Percentiles rank a stretch among this genome's conserved stretches.
phyloP scores from a whole-genome alignment of 306 rosid species.

The Datisca glomerata region DNA sequence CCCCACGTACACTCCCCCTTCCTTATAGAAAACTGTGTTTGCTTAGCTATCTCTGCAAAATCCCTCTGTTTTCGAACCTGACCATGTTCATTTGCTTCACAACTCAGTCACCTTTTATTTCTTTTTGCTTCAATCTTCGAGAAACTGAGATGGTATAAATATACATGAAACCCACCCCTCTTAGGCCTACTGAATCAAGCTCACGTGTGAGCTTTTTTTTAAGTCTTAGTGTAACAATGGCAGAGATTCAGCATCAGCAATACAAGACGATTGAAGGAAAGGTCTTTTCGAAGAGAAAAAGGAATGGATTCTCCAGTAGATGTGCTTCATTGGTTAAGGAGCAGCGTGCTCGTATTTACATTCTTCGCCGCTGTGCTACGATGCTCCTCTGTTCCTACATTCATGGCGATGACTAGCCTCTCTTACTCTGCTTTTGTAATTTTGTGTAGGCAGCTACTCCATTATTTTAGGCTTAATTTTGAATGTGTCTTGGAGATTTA shows the following conservation, averaged over 20 bases:
- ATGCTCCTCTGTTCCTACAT: conserved; percentile 94
- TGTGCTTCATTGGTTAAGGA: conserved; percentile 70
- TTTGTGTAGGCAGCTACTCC: too few species aligned
- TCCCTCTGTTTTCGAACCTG: conserved; percentile 57
- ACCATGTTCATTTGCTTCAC: conserved; percentile 52
- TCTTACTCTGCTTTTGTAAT: neutral
- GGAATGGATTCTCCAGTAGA: conserved; percentile 39
- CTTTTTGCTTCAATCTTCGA: too few species aligned
- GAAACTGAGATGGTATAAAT: too few species aligned
- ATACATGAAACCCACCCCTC: too few species aligned
- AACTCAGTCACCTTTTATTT: conserved; percentile 3
- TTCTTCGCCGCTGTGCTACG: conserved; percentile 86
- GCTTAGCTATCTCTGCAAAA: conserved; percentile 19
- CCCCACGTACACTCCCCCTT: neutral
- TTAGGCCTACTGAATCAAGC: too few species aligned
- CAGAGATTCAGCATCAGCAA: neutral
- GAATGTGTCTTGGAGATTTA: too few species aligned
- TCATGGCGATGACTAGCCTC: conserved; percentile 55
- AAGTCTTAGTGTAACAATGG: neutral
- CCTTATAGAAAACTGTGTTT: conserved; percentile 33
- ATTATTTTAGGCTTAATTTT: too few species aligned
- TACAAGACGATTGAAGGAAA: conserved; percentile 18
- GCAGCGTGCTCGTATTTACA: conserved; percentile 86
- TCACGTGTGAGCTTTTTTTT: neutral
- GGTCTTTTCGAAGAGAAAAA: conserved; percentile 30